These are phyloP conservation scores for Sporisorium sorghi DNA, from an alignment of 1,284 basidiomycete species.

Conservation along the genomic window DNA sequence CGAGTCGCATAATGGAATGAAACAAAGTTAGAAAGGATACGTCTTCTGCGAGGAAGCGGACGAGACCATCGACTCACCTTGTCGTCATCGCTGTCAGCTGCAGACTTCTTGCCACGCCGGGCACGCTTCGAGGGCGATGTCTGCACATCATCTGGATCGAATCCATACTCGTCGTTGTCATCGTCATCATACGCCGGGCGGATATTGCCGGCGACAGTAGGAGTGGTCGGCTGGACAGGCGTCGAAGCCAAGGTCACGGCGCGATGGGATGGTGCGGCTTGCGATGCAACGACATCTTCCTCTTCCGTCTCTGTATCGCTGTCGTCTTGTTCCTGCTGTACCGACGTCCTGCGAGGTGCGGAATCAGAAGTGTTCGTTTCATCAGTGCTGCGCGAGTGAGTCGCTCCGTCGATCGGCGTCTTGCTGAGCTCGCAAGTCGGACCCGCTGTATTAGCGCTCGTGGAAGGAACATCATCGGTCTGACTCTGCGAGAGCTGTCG, in stretches of 20 bases:
- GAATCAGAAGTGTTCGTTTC: not conserved
- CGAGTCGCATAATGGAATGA: not conserved
- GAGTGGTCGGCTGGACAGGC: not conserved
- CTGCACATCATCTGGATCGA: conserved; percentile 21
- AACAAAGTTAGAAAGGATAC: not conserved
- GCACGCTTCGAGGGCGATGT: conserved; percentile 30
- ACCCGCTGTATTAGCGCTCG: not conserved
- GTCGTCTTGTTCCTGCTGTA: not conserved
- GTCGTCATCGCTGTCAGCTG: conserved; percentile 20
- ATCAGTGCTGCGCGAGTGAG: no score
- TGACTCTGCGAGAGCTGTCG: conserved; percentile 38
- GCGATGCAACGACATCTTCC: conserved; percentile 16
- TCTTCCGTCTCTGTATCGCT: conserved; percentile 46
- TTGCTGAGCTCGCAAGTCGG: not conserved
- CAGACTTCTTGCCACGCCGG: conserved; percentile 16
- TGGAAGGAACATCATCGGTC: conserved; percentile 1
- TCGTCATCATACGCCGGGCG: conserved; percentile 15
- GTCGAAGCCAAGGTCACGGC: not conserved
- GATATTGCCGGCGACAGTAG: not conserved
- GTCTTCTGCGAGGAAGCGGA: not conserved
- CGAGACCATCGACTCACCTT: conserved; percentile 17
- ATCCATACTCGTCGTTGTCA: conserved; percentile 15
- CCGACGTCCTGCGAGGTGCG: not conserved
- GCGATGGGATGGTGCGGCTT: not conserved
- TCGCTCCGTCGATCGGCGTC: not conserved